A percentile compares a stretch with the other conserved stretches of the same genome.
Evolutionary conservation across 176 grass and related monocot species (phyloP).

Genomic region (Cymbopogon citratus): DNA sequence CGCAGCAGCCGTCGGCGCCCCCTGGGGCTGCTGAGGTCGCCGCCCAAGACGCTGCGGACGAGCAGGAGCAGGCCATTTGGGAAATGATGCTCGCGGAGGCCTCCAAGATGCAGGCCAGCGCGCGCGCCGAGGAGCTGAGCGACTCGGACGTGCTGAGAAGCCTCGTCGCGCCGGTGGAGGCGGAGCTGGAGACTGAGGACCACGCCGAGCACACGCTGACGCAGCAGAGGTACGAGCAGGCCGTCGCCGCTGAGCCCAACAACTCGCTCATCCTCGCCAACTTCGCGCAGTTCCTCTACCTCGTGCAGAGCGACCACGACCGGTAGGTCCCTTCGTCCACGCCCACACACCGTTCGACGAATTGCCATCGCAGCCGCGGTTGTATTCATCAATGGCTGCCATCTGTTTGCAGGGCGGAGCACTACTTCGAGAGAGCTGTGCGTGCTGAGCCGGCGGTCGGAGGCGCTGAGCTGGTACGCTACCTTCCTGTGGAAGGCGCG

Average conservation of each 20-base stretch:
- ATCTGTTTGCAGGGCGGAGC: conserved; percentile 55
- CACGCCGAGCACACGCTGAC: conserved; percentile 41
- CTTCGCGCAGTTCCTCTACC: conserved; percentile 83
- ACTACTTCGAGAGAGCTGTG: conserved; percentile 70
- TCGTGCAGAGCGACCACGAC: conserved; percentile 61
- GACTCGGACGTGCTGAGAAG: conserved; percentile 40
- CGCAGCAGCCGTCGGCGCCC: neutral
- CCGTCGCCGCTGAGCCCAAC: conserved; percentile 53
- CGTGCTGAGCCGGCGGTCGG: conserved; percentile 46
- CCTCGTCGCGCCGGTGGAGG: conserved; percentile 64
- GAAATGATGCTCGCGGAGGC: conserved; percentile 53
- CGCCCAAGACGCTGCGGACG: conserved; percentile 14
- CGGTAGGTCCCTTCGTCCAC: conserved; percentile 29
- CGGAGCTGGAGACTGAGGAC: conserved; percentile 45
- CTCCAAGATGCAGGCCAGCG: conserved; percentile 39
- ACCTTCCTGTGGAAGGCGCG: conserved; percentile 76
- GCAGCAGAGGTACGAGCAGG: conserved; percentile 49
- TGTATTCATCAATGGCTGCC: neutral
- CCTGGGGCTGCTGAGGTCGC: neutral
- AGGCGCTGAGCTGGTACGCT: conserved; percentile 75
- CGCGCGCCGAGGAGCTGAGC: conserved; percentile 40
- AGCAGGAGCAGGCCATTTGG: conserved; percentile 52
- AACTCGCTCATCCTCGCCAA: conserved; percentile 77
- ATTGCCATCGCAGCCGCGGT: neutral
- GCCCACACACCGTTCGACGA: conserved; percentile 35